Conservation (phyloP, 345 rosid species). For the Bruguiera parviflora region DNA sequence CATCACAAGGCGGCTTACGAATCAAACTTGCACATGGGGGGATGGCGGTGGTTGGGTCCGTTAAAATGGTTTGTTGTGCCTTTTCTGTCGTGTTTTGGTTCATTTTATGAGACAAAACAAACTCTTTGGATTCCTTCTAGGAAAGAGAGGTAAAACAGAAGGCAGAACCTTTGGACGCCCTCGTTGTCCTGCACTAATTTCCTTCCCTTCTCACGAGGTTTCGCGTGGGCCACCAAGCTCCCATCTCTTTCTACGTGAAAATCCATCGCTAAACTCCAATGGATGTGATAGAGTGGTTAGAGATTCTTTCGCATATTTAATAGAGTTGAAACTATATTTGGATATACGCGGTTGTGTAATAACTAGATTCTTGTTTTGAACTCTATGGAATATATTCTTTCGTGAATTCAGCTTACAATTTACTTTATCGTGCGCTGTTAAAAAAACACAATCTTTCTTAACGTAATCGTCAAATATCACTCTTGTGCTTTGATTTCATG, state of each 20-base stretch:
- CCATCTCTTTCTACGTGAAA: neutral
- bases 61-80: neutral
- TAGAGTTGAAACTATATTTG: no score
- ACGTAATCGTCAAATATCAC: no score
- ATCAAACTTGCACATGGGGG: constrained; percentile 11
- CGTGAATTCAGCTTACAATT: no score
- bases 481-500: no score
- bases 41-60: neutral
- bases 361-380: no score
- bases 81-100: neutral
- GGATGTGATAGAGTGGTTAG: no score
- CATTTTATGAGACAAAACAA: neutral
- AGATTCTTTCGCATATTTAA: no score
- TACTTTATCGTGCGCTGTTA: no score
- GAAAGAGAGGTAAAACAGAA: neutral
- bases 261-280: no score
- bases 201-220: neutral
- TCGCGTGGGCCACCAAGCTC: neutral
- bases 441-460: no score
- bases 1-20: neutral
- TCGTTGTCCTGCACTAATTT: neutral
- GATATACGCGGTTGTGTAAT: no score
- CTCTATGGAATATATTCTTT: no score
- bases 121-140: constrained; percentile 3
- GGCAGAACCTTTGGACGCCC: constrained; percentile 1